Evolutionary conservation across 192 early-diverging fungal species (phyloP).

Genomic region (Umbelopsis vinacea): DNA sequence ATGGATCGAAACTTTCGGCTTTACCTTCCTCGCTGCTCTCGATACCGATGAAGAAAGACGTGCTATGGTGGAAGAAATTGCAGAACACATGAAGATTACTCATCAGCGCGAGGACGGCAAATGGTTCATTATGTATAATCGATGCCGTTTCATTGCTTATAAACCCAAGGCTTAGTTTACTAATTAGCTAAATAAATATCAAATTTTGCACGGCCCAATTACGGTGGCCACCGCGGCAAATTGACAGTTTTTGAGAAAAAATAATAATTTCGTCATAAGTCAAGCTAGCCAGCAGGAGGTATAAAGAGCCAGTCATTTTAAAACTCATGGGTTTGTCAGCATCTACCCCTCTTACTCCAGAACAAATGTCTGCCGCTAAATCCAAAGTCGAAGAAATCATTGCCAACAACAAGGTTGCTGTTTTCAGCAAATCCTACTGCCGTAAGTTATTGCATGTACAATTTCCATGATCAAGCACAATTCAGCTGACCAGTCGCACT

Average conservation of each 20-base stretch:
- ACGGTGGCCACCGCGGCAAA: too few species aligned
- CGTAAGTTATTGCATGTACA: conserved; percentile 34
- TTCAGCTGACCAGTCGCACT: neutral
- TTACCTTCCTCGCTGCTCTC: conserved; percentile 59
- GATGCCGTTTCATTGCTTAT: conserved; percentile 34
- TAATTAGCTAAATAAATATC: too few species aligned
- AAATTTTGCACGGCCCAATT: too few species aligned
- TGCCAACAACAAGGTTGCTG: conserved; percentile 54
- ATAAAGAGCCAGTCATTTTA: too few species aligned
- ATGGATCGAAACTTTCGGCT: conserved; percentile 72
- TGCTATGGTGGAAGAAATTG: conserved; percentile 32
- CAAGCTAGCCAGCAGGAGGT: too few species aligned
- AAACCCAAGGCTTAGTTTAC: conserved; percentile 12
- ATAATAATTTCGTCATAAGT: too few species aligned
- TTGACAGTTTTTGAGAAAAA: too few species aligned
- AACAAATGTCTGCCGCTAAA: conserved; percentile 43
- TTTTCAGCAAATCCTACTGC: conserved; percentile 83
- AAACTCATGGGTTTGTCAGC: conserved; percentile 27
- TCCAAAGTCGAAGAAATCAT: conserved; percentile 50
- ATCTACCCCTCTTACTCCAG: conserved; percentile 32
- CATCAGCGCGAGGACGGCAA: conserved; percentile 39
- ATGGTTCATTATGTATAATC: conserved; percentile 41
- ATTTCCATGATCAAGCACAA: neutral
- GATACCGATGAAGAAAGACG: conserved; percentile 29
- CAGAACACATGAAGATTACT: conserved; percentile 26